Evolutionary conservation across 2,329 filamentous ascomycete genomes (phyloP).

Genomic region (Ophiosphaerella narmari): DNA sequence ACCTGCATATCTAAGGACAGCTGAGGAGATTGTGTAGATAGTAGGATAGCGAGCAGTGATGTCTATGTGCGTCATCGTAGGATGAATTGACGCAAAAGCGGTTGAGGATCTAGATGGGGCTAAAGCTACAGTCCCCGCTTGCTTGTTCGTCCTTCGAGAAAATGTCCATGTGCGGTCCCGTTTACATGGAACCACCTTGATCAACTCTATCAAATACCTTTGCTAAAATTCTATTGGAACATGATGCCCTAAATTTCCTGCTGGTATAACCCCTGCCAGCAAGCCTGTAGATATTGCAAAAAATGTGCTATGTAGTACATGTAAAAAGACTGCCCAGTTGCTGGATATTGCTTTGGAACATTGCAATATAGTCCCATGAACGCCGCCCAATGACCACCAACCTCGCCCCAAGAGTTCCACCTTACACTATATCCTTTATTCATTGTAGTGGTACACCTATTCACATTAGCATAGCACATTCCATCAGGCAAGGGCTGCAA

Average conservation of each 20-base stretch:
- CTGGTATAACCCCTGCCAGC: conserved; percentile 12
- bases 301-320: conserved; percentile 8
- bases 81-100: conserved; percentile 15
- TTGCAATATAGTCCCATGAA: conserved; percentile 19
- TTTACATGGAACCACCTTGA: no score
- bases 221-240: conserved; percentile 1
- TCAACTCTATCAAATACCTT: not conserved
- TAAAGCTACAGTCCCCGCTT: no score
- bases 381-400: conserved; percentile 39
- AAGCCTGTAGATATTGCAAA: conserved; percentile 1
- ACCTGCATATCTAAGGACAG: not conserved
- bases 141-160: no score
- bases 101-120: not conserved
- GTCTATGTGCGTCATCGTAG: conserved; percentile 12
- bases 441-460: conserved; percentile 88
- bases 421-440: conserved; percentile 55
- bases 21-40: no score
- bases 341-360: conserved; percentile 7
- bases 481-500: no score
- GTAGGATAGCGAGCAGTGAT: no score
- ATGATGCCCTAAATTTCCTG: conserved; percentile 4
- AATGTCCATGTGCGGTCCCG: no score
- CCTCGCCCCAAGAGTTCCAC: conserved; percentile 6
- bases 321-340: conserved; percentile 1
- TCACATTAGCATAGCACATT: conserved; percentile 1